Conservation (phyloP, 148 eudicot genomes). For the Vaccinium macrocarpon region DNA sequence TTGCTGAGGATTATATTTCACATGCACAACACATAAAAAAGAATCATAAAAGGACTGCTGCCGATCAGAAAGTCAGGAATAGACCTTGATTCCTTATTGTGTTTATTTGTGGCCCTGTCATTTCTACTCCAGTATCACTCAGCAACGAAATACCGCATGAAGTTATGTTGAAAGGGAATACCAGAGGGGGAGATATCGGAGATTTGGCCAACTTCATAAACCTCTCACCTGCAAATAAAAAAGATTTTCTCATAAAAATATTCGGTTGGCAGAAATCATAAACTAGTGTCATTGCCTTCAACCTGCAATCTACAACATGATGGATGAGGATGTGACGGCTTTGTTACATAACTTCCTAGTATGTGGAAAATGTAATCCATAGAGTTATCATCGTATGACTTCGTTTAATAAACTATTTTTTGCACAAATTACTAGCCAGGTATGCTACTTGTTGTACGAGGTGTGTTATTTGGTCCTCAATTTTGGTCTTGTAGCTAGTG, state of each 20-base stretch:
- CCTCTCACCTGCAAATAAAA: constrained; percentile 56
- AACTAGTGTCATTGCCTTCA: neutral
- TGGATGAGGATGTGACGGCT: neutral
- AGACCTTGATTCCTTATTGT: constrained; percentile 54
- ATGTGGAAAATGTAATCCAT: neutral
- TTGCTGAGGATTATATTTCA: neutral
- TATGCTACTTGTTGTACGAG: neutral
- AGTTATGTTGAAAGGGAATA: constrained; percentile 49
- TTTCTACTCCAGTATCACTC: constrained; percentile 56
- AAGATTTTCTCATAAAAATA: neutral
- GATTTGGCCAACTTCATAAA: constrained; percentile 87
- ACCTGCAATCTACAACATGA: neutral
- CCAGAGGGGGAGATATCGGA: constrained; percentile 82
- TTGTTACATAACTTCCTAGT: neutral
- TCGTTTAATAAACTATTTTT: neutral
- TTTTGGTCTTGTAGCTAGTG: neutral
- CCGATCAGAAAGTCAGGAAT: neutral
- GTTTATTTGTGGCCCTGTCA: constrained; percentile 52
- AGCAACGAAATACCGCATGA: constrained; percentile 65
- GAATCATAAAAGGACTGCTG: neutral
- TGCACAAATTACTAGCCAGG: neutral
- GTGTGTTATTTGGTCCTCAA: neutral
- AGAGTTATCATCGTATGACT: neutral
- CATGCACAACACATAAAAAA: neutral
- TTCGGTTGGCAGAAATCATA: neutral